Base-by-base conservation (phyloP, 2,329 filamentous ascomycete genomes). In the Stachybotrys elegans region DNA sequence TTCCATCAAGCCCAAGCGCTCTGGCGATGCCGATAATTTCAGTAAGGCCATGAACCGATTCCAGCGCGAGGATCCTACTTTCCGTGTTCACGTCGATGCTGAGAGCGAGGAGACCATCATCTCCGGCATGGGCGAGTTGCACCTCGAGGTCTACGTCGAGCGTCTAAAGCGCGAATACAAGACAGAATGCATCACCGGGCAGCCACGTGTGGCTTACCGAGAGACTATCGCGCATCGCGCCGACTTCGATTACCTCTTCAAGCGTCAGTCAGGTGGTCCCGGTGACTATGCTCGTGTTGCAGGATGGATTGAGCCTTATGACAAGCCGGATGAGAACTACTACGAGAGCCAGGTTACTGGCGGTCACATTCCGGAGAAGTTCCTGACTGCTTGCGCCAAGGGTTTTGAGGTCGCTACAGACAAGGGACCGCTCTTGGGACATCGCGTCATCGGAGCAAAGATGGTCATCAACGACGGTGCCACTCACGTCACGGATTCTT, bases 1-100 rank as follows among this genome's bases (percentile, higher is more conserved):
- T 34, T 96, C 91, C 19, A 97, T 98, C 75, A 90, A 88, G 68
- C 93, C 93, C 39, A 97, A 97, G 76, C 83, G 88, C 65, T 90
- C 80, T 63, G 93, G 88, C 65, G 92, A 98, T 59, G 83, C 86
- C 46, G 83, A 88, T 62, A 93, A 94, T 72, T 98, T 98, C 77
- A 91, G 85, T 61, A 98, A 98, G 72, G 93, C 93, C 55, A 97
- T 98, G 83, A 93, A 92, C 65, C 88, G 93, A 55, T 98, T 98
- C 79, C 92, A 96, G 70, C 86, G 93, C 51, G 93, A 98, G 70
- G 93, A 98, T 59, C 93, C 93, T 4, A 98, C 93, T 12, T 98
- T 98, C 81, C 83, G 93, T 43, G 88, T 98, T 29, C 86, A 89
- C 57, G 90, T 95, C 57, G 93, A 98, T 61, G 69, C 81, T 14